These are phyloP conservation scores for Polytrichum formosum DNA, from an alignment of 225 moss, liverwort and hornwort genomes.

Conservation along the genomic window DNA sequence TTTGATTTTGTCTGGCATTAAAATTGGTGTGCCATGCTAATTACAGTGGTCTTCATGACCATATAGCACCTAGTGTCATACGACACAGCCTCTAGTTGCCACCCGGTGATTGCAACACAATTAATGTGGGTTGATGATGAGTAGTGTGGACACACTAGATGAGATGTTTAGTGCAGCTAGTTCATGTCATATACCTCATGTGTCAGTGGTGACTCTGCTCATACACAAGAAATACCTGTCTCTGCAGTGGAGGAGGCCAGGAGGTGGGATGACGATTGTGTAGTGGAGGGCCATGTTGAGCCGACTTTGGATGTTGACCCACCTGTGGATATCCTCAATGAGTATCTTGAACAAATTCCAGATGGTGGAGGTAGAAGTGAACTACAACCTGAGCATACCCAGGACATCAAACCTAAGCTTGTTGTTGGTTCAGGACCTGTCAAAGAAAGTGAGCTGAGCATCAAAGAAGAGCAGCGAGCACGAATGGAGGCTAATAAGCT, in stretches of 20 bases:
- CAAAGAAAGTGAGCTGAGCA: constrained; percentile 22
- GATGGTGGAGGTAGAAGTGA: background rate
- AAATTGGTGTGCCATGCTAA: too few relatives aligned
- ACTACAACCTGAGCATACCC: constrained; percentile 6
- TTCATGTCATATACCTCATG: background rate
- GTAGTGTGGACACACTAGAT: too few relatives aligned
- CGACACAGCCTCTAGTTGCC: too few relatives aligned
- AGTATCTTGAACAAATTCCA: constrained; percentile 23
- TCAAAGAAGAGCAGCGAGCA: constrained; percentile 53
- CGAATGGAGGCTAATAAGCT: constrained; percentile 64
- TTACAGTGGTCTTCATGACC: too few relatives aligned
- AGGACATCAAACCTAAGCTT: constrained; percentile 19
- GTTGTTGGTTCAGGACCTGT: constrained; percentile 21
- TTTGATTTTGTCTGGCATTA: too few relatives aligned
- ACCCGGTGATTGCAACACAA: too few relatives aligned
- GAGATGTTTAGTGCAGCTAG: too few relatives aligned
- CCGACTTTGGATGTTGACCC: constrained; percentile 19
- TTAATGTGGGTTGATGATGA: too few relatives aligned
- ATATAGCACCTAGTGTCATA: too few relatives aligned
- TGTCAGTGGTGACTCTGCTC: background rate
- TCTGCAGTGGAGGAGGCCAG: constrained; percentile 17
- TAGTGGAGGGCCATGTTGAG: constrained; percentile 16
- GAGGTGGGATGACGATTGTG: constrained; percentile 16
- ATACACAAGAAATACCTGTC: background rate
- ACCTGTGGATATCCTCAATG: constrained; percentile 37